A percentile compares a stretch with the other conserved stretches of the same genome.
Evolutionary conservation across 805 yeast species (phyloP).

Genomic region (Hagleromyces aurorensis): DNA sequence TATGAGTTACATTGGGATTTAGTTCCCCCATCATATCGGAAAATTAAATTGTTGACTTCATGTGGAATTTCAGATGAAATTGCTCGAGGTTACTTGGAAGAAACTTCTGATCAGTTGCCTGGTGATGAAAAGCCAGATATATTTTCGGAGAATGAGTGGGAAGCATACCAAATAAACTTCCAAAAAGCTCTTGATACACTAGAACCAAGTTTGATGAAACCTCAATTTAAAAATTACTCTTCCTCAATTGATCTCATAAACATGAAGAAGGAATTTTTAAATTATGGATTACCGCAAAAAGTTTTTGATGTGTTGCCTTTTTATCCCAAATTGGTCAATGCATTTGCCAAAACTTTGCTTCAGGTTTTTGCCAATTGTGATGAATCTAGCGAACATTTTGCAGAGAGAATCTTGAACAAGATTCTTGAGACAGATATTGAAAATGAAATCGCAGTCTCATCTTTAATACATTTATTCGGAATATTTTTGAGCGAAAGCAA

Average conservation of each 20-base stretch:
- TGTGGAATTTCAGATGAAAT: conserved; percentile 28
- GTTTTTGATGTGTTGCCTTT: conserved; percentile 38
- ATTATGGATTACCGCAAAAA: conserved; percentile 32
- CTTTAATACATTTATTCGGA: conserved; percentile 38
- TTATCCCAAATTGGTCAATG: conserved; percentile 34
- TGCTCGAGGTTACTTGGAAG: conserved; percentile 27
- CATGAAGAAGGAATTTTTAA: conserved; percentile 32
- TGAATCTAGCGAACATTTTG: conserved; percentile 31
- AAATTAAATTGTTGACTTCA: conserved; percentile 14
- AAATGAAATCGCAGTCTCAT: conserved; percentile 29
- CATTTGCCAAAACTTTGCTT: conserved; percentile 36
- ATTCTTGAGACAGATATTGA: conserved; percentile 33
- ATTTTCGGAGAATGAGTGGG: conserved; percentile 31
- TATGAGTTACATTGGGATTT: conserved; percentile 27
- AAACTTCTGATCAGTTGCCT: conserved; percentile 29
- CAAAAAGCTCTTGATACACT: conserved; percentile 20
- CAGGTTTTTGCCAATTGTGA: conserved; percentile 30
- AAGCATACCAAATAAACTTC: conserved; percentile 8
- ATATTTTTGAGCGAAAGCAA: conserved; percentile 34
- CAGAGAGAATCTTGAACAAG: conserved; percentile 32
- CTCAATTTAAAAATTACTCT: conserved; percentile 34
- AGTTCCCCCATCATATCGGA: conserved; percentile 21
- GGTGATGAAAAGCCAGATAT: conserved; percentile 20
- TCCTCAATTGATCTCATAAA: conserved; percentile 37
- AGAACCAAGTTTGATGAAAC: conserved; percentile 26